Conservation (phyloP, 2,329 filamentous ascomycete genomes). For the Alternaria triticimaculans region DNA sequence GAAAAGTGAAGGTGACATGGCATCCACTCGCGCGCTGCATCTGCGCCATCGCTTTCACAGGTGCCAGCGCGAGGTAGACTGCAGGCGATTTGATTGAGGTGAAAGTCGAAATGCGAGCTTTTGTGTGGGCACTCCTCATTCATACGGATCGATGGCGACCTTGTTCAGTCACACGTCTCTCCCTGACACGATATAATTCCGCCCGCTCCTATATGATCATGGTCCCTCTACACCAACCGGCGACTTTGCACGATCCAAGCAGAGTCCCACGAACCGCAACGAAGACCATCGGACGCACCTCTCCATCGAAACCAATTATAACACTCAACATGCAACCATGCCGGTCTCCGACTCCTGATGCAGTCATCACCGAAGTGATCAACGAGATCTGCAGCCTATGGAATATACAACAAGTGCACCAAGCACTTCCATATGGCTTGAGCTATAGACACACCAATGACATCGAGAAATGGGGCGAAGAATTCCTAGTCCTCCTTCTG, state of each 20-base stretch:
- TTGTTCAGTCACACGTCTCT: not conserved
- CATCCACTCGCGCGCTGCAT: not conserved
- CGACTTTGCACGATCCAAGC: not conserved
- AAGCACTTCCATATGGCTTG: not conserved
- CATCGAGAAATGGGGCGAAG: not conserved
- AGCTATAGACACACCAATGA: not conserved
- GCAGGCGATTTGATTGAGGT: not conserved
- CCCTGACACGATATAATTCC: not conserved
- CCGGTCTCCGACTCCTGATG: not conserved
- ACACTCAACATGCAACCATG: no score
- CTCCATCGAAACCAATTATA: no score
- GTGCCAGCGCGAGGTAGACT: not conserved
- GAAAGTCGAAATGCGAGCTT: not conserved
- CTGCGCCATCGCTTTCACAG: not conserved
- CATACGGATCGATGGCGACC: not conserved
- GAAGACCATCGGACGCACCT: no score
- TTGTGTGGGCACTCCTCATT: not conserved
- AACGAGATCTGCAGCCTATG: not conserved
- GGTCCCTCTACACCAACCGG: not conserved
- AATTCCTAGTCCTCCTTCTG: not conserved
- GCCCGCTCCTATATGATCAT: not conserved
- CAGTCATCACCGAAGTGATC: not conserved
- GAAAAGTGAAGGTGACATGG: not conserved
- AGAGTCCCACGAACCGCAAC: not conserved
- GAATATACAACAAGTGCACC: not conserved